Conservation (phyloP, 805 yeast species). For the Zygosaccharomyces gambellarensis region DNA sequence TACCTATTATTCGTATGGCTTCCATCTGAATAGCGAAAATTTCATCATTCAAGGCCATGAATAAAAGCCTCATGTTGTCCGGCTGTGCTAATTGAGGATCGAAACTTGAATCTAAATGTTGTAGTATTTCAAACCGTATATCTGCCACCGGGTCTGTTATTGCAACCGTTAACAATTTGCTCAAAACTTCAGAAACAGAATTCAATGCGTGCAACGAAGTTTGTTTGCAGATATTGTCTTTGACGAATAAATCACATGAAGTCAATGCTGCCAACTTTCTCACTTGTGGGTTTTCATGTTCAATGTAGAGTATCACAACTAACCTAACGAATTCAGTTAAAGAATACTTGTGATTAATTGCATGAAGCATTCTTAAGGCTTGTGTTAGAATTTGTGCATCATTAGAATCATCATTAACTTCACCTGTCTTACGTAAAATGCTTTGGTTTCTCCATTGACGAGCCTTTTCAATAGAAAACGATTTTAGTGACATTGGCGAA, state of each 20-base stretch:
- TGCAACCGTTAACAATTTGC: constrained; percentile 72
- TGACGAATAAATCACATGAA: constrained; percentile 66
- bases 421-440: constrained; percentile 64
- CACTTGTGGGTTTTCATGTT: constrained; percentile 72
- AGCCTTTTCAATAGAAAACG: constrained; percentile 62
- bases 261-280: constrained; percentile 82
- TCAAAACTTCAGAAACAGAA: constrained; percentile 81
- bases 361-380: constrained; percentile 70
- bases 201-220: constrained; percentile 73
- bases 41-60: constrained; percentile 90
- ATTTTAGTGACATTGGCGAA: constrained; percentile 61
- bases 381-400: constrained; percentile 59
- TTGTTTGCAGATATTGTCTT: constrained; percentile 80
- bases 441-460: constrained; percentile 70
- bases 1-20: constrained; percentile 74
- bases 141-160: constrained; percentile 87
- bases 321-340: constrained; percentile 82
- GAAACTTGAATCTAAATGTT: constrained; percentile 65
- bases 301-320: constrained; percentile 79
- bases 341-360: constrained; percentile 70
- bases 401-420: constrained; percentile 39
- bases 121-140: constrained; percentile 73
- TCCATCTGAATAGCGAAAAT: constrained; percentile 74
- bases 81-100: constrained; percentile 95
- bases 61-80: constrained; percentile 75